Evolutionary conservation across 495 filamentous ascomycete species (phyloP).

Genomic region (Penicillium coprophilum): DNA sequence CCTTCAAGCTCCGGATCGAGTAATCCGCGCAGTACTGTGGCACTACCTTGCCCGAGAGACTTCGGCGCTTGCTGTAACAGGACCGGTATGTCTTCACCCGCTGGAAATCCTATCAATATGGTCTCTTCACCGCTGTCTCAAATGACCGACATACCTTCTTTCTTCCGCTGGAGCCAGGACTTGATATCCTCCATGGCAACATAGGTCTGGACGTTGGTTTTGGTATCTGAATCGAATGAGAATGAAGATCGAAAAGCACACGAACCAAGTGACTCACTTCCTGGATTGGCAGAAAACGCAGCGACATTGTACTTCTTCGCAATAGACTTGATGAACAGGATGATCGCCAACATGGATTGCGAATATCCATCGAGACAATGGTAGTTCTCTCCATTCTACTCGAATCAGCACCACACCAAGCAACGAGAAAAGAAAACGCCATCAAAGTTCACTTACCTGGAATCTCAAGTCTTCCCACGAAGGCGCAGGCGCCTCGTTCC

Average conservation of each 20-base stretch:
- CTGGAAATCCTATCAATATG: constrained; percentile 7
- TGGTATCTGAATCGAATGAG: constrained; percentile 20
- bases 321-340: constrained; percentile 26
- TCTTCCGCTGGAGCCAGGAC: constrained; percentile 26
- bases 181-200: constrained; percentile 21
- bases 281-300: constrained; percentile 27
- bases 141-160: constrained; percentile 19
- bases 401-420: background rate
- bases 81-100: constrained; percentile 22
- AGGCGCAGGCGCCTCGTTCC: constrained; percentile 20
- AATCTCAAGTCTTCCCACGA: constrained; percentile 25
- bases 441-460: no score
- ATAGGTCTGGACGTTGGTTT: constrained; percentile 20
- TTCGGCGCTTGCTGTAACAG: constrained; percentile 25
- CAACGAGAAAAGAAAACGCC: background rate
- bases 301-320: constrained; percentile 14
- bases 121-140: background rate
- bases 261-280: constrained; percentile 19
- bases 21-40: constrained; percentile 23
- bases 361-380: constrained; percentile 27
- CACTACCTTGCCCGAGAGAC: constrained; percentile 23
- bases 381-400: constrained; percentile 23
- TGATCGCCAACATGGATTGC: constrained; percentile 32
- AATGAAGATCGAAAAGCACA: background rate
- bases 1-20: constrained; percentile 27